A percentile compares a stretch with the other conserved stretches of the same genome.
Evolutionary conservation across 208 protist genomes (phyloP).

Genomic region (Phytomonas sp.): DNA sequence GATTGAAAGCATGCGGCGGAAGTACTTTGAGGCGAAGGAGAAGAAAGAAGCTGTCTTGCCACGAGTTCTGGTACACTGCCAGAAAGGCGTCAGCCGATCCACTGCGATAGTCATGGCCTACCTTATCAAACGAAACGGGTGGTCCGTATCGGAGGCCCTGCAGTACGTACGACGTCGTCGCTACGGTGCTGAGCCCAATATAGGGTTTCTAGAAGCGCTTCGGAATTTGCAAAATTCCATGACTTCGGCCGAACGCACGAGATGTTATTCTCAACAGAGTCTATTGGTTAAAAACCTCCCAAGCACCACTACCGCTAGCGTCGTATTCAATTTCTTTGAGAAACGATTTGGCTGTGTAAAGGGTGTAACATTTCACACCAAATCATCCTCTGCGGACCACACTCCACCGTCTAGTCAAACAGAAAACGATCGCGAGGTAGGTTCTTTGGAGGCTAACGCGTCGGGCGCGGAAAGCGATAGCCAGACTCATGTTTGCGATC

Average conservation of each 20-base stretch:
- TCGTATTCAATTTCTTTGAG: constrained; percentile 61
- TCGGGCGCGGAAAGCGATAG: not conserved
- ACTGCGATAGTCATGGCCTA: constrained; percentile 81
- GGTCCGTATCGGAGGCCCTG: constrained; percentile 75
- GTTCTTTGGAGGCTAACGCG: too few relatives aligned
- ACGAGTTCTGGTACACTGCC: constrained; percentile 76
- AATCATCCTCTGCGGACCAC: not conserved
- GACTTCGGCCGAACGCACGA: constrained; percentile 31
- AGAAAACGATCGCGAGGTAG: not conserved
- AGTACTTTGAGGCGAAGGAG: constrained; percentile 34
- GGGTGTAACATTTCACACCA: constrained; percentile 43
- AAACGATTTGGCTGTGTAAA: constrained; percentile 54
- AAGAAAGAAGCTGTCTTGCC: constrained; percentile 16
- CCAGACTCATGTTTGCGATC: too few relatives aligned
- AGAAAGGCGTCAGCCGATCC: constrained; percentile 77
- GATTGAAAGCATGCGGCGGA: constrained; percentile 38
- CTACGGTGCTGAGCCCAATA: constrained; percentile 62
- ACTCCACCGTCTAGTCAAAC: not conserved
- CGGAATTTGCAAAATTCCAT: constrained; percentile 59
- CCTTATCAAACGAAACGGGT: constrained; percentile 72
- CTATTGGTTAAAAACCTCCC: constrained; percentile 47
- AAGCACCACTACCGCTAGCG: constrained; percentile 14
- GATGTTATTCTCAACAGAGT: constrained; percentile 38
- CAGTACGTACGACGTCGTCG: constrained; percentile 53
- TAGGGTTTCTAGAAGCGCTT: constrained; percentile 74